phyloP scores from a whole-genome alignment of 1,284 basidiomycete species.

The Marasmius sp. region DNA sequence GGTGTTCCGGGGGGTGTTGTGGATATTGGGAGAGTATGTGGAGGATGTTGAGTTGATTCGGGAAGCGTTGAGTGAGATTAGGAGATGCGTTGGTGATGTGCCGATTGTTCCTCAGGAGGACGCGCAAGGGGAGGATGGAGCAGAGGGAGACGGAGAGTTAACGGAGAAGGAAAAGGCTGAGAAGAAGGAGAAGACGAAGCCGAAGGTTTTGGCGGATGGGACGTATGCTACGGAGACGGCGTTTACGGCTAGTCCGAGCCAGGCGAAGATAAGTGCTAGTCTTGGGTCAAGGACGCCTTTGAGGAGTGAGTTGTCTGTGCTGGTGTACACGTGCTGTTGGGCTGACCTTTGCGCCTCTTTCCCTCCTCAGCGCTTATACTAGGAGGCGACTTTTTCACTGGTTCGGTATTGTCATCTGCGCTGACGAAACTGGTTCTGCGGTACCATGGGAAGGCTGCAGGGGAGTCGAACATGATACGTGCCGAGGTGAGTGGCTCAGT shows the following conservation, averaged over 20 bases:
- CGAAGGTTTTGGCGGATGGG: conserved; percentile 89
- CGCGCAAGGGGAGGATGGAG: conserved; percentile 74
- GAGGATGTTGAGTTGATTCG: conserved; percentile 68
- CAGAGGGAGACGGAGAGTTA: conserved; percentile 42
- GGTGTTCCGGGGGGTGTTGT: conserved; percentile 94
- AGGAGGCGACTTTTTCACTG: conserved; percentile 97
- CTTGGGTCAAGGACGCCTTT: conserved; percentile 89
- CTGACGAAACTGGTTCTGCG: conserved; percentile 92
- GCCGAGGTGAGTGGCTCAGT: conserved; percentile 64
- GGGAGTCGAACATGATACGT: conserved; percentile 71
- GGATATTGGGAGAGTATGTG: conserved; percentile 98
- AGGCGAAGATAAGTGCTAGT: conserved; percentile 79
- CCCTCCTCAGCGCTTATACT: conserved; percentile 72
- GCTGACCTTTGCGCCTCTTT: conserved; percentile 4
- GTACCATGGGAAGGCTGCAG: conserved; percentile 58
- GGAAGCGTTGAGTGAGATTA: conserved; percentile 76
- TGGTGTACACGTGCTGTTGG: conserved; percentile 1
- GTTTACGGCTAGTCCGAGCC: conserved; percentile 71
- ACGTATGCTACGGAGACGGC: conserved; percentile 98
- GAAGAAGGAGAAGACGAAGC: conserved; percentile 36
- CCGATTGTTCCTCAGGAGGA: conserved; percentile 94
- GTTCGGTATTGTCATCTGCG: conserved; percentile 84
- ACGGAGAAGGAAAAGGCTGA: conserved; percentile 43
- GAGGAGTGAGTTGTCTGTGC: conserved; percentile 50
- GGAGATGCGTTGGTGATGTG: conserved; percentile 92